Percentiles rank a stretch among this genome's conserved stretches.
Conservation (phyloP, 257 asterid genomes). For the Solanum sejunctum region DNA sequence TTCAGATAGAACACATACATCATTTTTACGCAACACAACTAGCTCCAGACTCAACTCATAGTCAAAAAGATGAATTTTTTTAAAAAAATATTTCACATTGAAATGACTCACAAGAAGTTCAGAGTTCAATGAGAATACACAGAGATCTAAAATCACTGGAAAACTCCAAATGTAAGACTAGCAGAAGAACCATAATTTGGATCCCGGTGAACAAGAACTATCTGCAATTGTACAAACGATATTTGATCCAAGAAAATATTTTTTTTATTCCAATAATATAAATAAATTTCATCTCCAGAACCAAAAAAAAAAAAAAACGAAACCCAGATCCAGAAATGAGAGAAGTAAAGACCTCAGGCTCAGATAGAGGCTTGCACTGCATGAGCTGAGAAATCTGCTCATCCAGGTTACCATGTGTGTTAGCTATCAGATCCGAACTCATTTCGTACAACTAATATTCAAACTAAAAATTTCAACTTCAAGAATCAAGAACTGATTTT, state of each 20-base stretch:
- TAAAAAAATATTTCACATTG: not conserved
- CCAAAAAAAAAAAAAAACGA: not conserved
- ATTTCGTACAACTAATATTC: constrained; percentile 13
- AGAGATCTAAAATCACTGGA: not conserved
- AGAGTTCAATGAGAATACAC: not conserved
- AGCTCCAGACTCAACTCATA: not conserved
- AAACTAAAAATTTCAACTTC: not conserved
- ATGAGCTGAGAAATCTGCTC: constrained; percentile 89
- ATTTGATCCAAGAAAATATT: not conserved
- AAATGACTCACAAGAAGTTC: not conserved
- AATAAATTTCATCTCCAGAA: not conserved
- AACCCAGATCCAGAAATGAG: constrained; percentile 18
- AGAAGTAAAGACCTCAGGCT: constrained; percentile 50
- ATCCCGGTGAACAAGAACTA: not conserved
- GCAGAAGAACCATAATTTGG: not conserved
- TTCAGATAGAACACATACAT: not conserved
- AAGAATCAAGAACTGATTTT: not conserved
- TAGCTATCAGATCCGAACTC: constrained; percentile 85
- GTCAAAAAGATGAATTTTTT: not conserved
- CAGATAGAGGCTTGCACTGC: constrained; percentile 94
- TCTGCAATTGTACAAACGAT: not conserved
- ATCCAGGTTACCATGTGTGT: constrained; percentile 75
- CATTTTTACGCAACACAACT: not conserved
- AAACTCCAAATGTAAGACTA: not conserved
- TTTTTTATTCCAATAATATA: not conserved